A percentile compares a stretch with the other conserved stretches of the same genome.
phyloP scores from a whole-genome alignment of 129 eudicot genomes.

The Chrysanthemum lavandulifolium region DNA sequence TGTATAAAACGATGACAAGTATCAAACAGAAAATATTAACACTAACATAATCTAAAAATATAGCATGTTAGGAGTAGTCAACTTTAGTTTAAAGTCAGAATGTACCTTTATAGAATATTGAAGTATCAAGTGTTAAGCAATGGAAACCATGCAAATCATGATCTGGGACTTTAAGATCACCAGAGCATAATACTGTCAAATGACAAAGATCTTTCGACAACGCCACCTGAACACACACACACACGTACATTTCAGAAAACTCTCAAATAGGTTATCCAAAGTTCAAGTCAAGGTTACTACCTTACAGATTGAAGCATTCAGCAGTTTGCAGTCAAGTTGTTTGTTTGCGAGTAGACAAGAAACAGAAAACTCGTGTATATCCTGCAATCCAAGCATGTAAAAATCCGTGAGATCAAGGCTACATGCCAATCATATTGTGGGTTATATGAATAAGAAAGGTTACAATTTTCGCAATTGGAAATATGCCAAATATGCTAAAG shows the following conservation, averaged over 20 bases:
- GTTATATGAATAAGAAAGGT: constrained; percentile 32
- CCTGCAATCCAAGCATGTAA: constrained; percentile 40
- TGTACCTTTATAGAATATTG: constrained; percentile 81
- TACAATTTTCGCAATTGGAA: constrained; percentile 87
- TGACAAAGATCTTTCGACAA: constrained; percentile 77
- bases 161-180: constrained; percentile 48
- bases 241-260: background rate
- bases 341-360: constrained; percentile 37
- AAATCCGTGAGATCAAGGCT: background rate
- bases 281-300: constrained; percentile 28
- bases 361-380: constrained; percentile 57
- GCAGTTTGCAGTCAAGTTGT: constrained; percentile 40
- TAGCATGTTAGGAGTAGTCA: background rate
- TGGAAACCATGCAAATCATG: constrained; percentile 50
- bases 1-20: constrained; percentile 11
- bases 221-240: constrained; percentile 51
- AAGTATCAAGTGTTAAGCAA: constrained; percentile 75
- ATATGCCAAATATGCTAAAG: constrained; percentile 92
- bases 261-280: too few relatives aligned
- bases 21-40: background rate
- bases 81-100: background rate
- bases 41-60: background rate
- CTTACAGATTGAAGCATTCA: constrained; percentile 71
- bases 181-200: constrained; percentile 63
- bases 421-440: background rate